Percentiles rank a stretch among this genome's conserved stretches.
Conservation (phyloP, 1,139 yeast genomes). For the Keqinozyma sinolaborantium region DNA sequence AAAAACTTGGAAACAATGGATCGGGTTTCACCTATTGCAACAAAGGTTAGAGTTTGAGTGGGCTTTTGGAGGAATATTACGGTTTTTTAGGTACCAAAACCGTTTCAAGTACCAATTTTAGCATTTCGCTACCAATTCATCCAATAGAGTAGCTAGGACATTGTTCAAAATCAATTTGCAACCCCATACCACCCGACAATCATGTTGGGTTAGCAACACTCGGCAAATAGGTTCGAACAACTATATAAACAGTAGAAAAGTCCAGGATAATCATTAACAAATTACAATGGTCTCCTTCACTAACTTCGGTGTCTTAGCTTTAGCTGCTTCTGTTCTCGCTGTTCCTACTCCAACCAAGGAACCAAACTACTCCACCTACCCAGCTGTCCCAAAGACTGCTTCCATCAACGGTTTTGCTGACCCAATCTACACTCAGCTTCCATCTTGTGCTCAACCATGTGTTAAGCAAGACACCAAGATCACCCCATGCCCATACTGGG, state of each 20-base stretch:
- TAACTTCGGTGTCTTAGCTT: slow-evolving; percentile 3
- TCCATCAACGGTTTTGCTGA: slow-evolving; percentile 51
- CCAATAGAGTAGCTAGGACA: no score
- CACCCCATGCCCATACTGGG: slow-evolving; percentile 51
- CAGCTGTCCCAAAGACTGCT: slow-evolving; percentile 46
- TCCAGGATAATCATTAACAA: not conserved
- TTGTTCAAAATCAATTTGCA: no score
- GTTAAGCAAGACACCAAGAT: slow-evolving; percentile 27
- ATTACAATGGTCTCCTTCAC: slow-evolving; percentile 8
- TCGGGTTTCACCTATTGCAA: no score
- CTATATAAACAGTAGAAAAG: not conserved
- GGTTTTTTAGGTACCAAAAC: no score
- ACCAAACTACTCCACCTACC: slow-evolving; percentile 29
- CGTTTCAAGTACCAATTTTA: no score
- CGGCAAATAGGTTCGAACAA: no score
- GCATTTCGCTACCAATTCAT: no score
- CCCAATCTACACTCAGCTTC: slow-evolving; percentile 36
- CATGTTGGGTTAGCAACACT: no score
- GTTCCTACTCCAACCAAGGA: slow-evolving; percentile 15
- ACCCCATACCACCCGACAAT: no score
- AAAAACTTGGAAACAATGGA: no score
- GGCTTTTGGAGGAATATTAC: no score
- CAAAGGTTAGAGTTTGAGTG: no score
- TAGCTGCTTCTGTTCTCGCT: slow-evolving; percentile 5
- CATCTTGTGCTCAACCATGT: slow-evolving; percentile 43